Evolutionary conservation across 495 filamentous ascomycete species (phyloP), one percentile per base, ranked within the genome.

Genomic region (Acidiella bohemica): DNA sequence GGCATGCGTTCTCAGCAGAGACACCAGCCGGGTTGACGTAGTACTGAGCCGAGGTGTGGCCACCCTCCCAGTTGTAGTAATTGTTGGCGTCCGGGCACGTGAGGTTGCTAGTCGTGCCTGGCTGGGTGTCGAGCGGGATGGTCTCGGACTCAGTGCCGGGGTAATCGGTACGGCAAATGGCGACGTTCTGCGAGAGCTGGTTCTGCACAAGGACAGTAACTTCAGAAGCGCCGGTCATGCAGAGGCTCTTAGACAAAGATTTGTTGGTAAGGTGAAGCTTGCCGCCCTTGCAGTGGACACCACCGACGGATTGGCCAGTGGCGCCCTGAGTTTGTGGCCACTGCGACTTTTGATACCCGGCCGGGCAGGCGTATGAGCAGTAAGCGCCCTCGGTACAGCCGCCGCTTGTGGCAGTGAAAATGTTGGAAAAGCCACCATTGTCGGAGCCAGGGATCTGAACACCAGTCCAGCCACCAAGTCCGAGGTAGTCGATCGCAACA

Each of bases 101-200:
- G 50, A 97, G 59, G 22, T 67, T 58, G 43, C 68, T 67, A 8
- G 58, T 65, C 9, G 56, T 50, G 29, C 80, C 81, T 37, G 77
- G 55, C 13, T 51, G 46, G 22, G 75, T 67, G 48, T 72, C 61
- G 18, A 86, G 56, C 35, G 88, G 86, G 41, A 96, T 69, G 24
- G 78, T 80, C 72, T 93, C 85, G 44, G 66, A 62, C 64, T 97
- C 90, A 41, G 73, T 74, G 48, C 80, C 90, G 41, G 90, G 90
- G 60, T 97, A 97, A 56, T 96, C 86, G 35, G 90, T 96, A 57
- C 86, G 84, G 73, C 90, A 97, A 44, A 94, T 67, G 30, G 84
- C 71, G 29, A 81, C 78, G 24, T 68, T 61, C 11, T 67, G 43
- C 26, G 54, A 52, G 23, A 96, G 59, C 34, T 75, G 69, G 67